phyloP scores from a whole-genome alignment of 1,139 yeast species.

The Debaryomyces psychrophilus region DNA sequence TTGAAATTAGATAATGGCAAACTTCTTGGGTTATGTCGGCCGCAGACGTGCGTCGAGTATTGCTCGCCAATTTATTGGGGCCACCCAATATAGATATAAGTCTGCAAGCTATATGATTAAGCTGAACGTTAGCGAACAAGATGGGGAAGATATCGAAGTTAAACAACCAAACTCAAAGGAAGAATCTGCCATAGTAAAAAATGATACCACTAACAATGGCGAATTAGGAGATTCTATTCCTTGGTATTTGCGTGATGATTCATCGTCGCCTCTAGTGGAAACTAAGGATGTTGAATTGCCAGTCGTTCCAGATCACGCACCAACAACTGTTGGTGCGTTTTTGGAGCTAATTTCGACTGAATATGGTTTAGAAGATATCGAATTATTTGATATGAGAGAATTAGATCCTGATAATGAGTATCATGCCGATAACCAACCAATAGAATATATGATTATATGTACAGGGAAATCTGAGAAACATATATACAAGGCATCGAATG shows the following conservation, averaged over 20 bases:
- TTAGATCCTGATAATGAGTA: conserved; percentile 46
- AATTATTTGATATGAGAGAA: conserved; percentile 52
- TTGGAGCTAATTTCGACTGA: conserved; percentile 54
- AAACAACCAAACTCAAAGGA: background rate
- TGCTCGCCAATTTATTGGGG: background rate
- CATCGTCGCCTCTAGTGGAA: conserved; percentile 40
- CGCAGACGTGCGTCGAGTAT: background rate
- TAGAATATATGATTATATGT: conserved; percentile 62
- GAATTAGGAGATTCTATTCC: conserved; percentile 39
- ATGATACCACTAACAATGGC: background rate
- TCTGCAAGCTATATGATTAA: background rate
- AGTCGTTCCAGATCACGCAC: conserved; percentile 58
- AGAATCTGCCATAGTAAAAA: background rate
- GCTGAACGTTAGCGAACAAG: background rate
- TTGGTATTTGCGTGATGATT: conserved; percentile 64
- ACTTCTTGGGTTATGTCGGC: conserved; percentile 2
- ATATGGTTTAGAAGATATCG: conserved; percentile 66
- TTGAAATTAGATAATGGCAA: background rate
- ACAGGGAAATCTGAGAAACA: conserved; percentile 82
- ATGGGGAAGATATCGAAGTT: background rate
- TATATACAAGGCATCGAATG: conserved; percentile 68
- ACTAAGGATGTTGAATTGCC: conserved; percentile 44
- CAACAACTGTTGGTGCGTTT: conserved; percentile 50
- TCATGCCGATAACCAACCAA: conserved; percentile 32
- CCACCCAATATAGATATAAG: background rate